Percentiles rank a stretch among this genome's conserved stretches.
These are phyloP conservation scores for Peronospora tabacina DNA, from an alignment of 352 stramenopile species.

Conservation along the genomic window DNA sequence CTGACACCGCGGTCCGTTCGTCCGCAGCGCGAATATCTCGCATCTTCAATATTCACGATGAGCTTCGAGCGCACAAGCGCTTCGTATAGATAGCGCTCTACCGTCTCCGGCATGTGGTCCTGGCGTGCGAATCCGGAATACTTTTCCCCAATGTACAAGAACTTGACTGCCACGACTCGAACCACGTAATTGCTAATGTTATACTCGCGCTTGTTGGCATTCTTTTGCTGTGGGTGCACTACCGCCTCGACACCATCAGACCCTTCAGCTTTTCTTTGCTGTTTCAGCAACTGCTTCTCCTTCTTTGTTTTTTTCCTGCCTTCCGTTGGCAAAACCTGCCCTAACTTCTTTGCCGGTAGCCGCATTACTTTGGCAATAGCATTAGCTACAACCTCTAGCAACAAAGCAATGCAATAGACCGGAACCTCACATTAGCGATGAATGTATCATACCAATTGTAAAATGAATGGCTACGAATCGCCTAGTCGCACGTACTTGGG, in stretches of 20 bases:
- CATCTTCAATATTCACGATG: conserved; percentile 75
- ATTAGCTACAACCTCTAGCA: conserved; percentile 54
- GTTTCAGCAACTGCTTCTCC: conserved; percentile 20
- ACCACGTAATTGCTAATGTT: conserved; percentile 70
- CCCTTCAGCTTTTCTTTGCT: conserved; percentile 15
- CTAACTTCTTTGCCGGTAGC: conserved; percentile 8
- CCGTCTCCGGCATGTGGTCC: conserved; percentile 87
- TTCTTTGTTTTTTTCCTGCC: conserved; percentile 18
- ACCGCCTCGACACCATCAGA: conserved; percentile 1
- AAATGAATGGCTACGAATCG: conserved; percentile 5
- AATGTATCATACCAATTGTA: conserved; percentile 3
- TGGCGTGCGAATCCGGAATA: conserved; percentile 86
- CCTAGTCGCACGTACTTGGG: conserved; percentile 35
- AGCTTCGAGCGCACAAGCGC: conserved; percentile 89
- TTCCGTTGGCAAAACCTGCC: conserved; percentile 1
- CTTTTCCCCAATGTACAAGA: conserved; percentile 82
- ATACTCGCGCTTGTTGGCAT: conserved; percentile 65
- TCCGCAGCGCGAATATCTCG: conserved; percentile 93
- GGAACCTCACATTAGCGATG: conserved; percentile 8
- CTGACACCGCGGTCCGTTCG: conserved; percentile 96
- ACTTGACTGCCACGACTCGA: conserved; percentile 72
- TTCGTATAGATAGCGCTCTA: conserved; percentile 92
- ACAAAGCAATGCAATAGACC: conserved; percentile 13
- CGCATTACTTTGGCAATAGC: conserved; percentile 64
- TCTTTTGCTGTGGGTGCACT: conserved; percentile 31